Base-by-base conservation (phyloP, 805 yeast genomes). In the Dipodascus albidus region DNA sequence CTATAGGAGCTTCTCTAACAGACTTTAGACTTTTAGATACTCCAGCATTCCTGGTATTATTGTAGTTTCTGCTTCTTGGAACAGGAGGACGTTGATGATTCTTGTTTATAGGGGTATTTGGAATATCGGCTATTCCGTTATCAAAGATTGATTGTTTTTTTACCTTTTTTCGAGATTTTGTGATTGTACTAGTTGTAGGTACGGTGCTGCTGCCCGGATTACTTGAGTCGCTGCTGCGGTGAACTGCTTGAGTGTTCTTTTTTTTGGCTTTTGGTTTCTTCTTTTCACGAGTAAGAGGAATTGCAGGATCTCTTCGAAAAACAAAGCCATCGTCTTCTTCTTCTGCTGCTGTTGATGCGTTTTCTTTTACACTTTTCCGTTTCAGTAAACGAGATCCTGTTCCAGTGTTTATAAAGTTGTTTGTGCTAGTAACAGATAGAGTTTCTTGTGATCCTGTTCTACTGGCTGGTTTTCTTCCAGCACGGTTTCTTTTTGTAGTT, bases 311-410 rank as follows among this genome's bases (percentile, higher is more conserved):
- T 22, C 49, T 47, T 50, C 70, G 55, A 57, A 66, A 66, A 52
- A 65, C 64, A 58, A 66, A 65, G 41, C 67, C 70, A 31, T 64
- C 70, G 51, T 66, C 70, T 27, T 64, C 69, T 51, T 66, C 69
- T 38, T 14, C 33, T 27, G 6, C 33, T 27, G 11, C 33, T 11
- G 9, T 27, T 27, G 33, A 27, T 11, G 33, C 33, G 6, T 11
- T 27, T 27, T 27, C 33, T 27, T 27, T 27, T 27, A 27, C 6
- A 11, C 33, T 6, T 11, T 27, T 27, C n/a, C n/a, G n/a, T n/a
- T n/a, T n/a, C n/a, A n/a, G n/a, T n/a, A n/a, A n/a, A n/a, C n/a
- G n/a, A n/a, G n/a, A n/a, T n/a, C n/a, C n/a, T n/a, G n/a, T n/a
- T n/a, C n/a, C n/a, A n/a, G n/a, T n/a, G n/a, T n/a, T n/a, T n/a